A percentile compares a stretch with the other conserved stretches of the same genome.
Conservation (phyloP, 2,329 filamentous ascomycete species). For the Penicillium sp. region DNA sequence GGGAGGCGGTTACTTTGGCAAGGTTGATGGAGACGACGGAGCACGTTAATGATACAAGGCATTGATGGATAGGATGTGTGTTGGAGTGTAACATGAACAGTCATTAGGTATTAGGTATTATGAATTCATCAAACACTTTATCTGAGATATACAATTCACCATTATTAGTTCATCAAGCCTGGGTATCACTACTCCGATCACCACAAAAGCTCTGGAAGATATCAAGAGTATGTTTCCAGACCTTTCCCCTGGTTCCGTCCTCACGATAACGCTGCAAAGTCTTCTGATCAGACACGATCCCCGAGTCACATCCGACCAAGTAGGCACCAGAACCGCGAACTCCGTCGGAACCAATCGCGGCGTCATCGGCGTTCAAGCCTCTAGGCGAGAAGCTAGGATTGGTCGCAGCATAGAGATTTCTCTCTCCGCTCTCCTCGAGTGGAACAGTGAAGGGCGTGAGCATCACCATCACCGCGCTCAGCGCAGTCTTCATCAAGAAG, state of each 20-base stretch:
- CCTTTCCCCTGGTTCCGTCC: conserved; percentile 10
- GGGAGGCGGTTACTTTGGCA: conserved; percentile 59
- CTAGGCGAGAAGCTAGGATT: conserved; percentile 15
- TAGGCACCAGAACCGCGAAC: conserved; percentile 18
- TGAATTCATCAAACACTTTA: not conserved
- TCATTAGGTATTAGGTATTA: not conserved
- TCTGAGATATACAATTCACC: not conserved
- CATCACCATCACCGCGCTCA: conserved; percentile 6
- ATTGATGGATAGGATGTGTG: conserved; percentile 3
- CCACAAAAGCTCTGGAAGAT: conserved; percentile 18
- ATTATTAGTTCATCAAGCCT: too few relatives aligned
- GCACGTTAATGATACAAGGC: conserved; percentile 27
- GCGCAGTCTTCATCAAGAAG: conserved; percentile 4
- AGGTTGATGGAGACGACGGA: conserved; percentile 46
- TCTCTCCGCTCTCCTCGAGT: conserved; percentile 17
- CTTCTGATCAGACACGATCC: conserved; percentile 10
- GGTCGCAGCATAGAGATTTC: conserved; percentile 19
- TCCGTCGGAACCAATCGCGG: conserved; percentile 14
- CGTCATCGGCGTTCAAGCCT: conserved; percentile 3
- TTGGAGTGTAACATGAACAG: too few relatives aligned
- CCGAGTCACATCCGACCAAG: conserved; percentile 15
- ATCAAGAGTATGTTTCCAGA: conserved; percentile 19
- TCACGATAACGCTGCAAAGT: conserved; percentile 12
- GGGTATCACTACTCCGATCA: conserved; percentile 1
- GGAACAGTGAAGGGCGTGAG: conserved; percentile 12